A percentile compares a stretch with the other conserved stretches of the same genome.
Evolutionary conservation across 345 rosid genomes (phyloP).

Genomic region (Dipteronia sinensis): DNA sequence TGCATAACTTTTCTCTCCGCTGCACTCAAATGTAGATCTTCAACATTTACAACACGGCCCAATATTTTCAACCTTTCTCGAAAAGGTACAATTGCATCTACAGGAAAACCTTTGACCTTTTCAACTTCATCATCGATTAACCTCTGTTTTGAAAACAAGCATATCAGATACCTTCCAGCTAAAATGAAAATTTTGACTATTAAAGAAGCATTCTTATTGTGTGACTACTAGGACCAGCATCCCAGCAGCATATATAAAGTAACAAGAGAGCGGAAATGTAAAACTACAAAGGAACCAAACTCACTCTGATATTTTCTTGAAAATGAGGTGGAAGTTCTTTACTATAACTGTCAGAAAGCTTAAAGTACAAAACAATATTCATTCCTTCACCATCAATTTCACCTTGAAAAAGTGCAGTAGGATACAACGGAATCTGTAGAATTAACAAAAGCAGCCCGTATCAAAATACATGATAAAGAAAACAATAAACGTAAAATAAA

Average conservation of each 20-base stretch:
- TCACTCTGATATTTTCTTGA: slow-evolving; percentile 53
- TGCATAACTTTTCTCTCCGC: slow-evolving; percentile 96
- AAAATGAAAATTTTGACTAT: not conserved
- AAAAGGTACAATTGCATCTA: slow-evolving; percentile 68
- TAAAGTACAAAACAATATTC: slow-evolving; percentile 58
- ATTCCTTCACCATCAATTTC: slow-evolving; percentile 66
- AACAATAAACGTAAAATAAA: not conserved
- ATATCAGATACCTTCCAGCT: slow-evolving; percentile 7
- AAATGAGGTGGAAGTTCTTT: slow-evolving; percentile 46
- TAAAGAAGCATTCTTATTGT: not conserved
- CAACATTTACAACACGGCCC: slow-evolving; percentile 91
- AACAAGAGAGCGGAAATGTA: not conserved
- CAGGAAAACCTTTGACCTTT: slow-evolving; percentile 84
- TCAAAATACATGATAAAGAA: slow-evolving; percentile 5
- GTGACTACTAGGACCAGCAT: not conserved
- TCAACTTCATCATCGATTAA: slow-evolving; percentile 87
- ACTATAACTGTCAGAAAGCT: slow-evolving; percentile 50
- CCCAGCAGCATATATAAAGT: not conserved
- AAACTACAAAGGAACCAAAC: slow-evolving; percentile 9
- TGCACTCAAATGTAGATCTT: slow-evolving; percentile 84
- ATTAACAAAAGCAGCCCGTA: not conserved
- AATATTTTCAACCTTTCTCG: slow-evolving; percentile 93
- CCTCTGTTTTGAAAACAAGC: slow-evolving; percentile 46
- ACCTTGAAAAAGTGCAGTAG: slow-evolving; percentile 54
- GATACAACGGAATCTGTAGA: slow-evolving; percentile 83